Conservation (phyloP, 108 stramenopile species). For the Epithemia pelagica region DNA sequence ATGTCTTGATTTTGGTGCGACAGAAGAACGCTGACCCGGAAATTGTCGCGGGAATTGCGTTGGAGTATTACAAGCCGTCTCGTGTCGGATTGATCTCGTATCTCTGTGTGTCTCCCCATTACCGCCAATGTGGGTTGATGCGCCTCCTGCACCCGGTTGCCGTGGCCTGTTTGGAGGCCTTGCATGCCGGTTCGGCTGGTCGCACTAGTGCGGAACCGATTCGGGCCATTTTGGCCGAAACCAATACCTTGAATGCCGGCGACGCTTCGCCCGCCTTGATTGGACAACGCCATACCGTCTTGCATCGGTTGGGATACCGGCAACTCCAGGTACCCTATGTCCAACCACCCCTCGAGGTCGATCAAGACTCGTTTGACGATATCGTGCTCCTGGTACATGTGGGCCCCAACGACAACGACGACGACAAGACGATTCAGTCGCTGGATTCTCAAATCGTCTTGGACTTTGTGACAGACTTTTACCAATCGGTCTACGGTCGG, state of each 20-base stretch:
- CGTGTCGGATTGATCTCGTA: conserved; percentile 44
- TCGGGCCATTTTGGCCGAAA: conserved; percentile 45
- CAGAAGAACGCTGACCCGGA: neutral
- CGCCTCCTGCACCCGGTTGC: conserved; percentile 25
- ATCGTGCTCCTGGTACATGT: conserved; percentile 38
- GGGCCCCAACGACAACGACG: conserved; percentile 8
- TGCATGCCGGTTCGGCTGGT: conserved; percentile 15
- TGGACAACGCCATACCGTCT: conserved; percentile 30
- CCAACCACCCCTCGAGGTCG: conserved; percentile 35
- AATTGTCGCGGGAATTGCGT: conserved; percentile 39
- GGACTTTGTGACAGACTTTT: conserved; percentile 40
- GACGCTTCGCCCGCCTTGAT: conserved; percentile 38
- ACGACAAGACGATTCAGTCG: neutral
- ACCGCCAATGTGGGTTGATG: conserved; percentile 34
- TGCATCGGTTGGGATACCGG: conserved; percentile 44
- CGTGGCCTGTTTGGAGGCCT: conserved; percentile 17
- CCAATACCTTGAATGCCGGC: conserved; percentile 39
- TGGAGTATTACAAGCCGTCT: conserved; percentile 47
- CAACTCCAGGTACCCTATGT: conserved; percentile 42
- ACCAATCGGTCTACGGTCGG: conserved; percentile 38
- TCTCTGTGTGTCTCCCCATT: conserved; percentile 29
- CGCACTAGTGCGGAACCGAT: neutral
- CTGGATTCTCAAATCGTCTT: conserved; percentile 36
- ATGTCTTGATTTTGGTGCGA: conserved; percentile 34
- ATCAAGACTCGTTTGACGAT: conserved; percentile 19